Conservation (phyloP, 1,139 yeast species). For the Hyphopichia khmerensis region DNA sequence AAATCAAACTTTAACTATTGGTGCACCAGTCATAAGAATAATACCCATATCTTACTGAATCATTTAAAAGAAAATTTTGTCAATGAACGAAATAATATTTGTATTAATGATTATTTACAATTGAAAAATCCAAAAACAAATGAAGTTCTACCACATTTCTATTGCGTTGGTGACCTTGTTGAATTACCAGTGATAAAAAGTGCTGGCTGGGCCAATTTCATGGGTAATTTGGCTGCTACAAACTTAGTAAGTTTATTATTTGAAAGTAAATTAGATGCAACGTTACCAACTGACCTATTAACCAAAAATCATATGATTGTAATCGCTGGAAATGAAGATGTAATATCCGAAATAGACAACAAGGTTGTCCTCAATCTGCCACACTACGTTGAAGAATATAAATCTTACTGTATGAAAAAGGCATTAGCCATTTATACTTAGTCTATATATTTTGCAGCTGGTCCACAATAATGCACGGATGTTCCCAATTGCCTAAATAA, state of each 20-base stretch:
- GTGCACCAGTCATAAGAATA: slow-evolving; percentile 45
- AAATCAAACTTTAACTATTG: slow-evolving; percentile 39
- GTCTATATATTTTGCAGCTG: neutral
- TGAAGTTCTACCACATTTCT: slow-evolving; percentile 22
- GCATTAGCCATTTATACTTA: slow-evolving; percentile 6
- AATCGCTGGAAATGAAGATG: slow-evolving; percentile 42
- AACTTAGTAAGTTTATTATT: slow-evolving; percentile 28
- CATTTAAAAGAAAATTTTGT: slow-evolving; percentile 20
- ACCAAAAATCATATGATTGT: slow-evolving; percentile 47
- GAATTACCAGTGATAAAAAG: slow-evolving; percentile 42
- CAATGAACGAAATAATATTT: slow-evolving; percentile 24
- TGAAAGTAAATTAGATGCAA: slow-evolving; percentile 31
- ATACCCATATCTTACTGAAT: slow-evolving; percentile 26
- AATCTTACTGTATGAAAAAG: slow-evolving; percentile 26
- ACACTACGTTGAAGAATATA: slow-evolving; percentile 38
- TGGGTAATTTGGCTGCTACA: slow-evolving; percentile 44
- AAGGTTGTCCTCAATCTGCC: slow-evolving; percentile 35
- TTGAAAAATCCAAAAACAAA: slow-evolving; percentile 17
- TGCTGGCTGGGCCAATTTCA: slow-evolving; percentile 50
- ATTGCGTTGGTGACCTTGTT: slow-evolving; percentile 43
- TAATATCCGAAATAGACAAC: slow-evolving; percentile 38
- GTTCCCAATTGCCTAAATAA: no score
- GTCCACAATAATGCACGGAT: no score
- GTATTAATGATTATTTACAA: slow-evolving; percentile 40
- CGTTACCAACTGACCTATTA: slow-evolving; percentile 30